Evolutionary conservation across 768 basidiomycete species (phyloP).

Genomic region (Pholiota conissans): DNA sequence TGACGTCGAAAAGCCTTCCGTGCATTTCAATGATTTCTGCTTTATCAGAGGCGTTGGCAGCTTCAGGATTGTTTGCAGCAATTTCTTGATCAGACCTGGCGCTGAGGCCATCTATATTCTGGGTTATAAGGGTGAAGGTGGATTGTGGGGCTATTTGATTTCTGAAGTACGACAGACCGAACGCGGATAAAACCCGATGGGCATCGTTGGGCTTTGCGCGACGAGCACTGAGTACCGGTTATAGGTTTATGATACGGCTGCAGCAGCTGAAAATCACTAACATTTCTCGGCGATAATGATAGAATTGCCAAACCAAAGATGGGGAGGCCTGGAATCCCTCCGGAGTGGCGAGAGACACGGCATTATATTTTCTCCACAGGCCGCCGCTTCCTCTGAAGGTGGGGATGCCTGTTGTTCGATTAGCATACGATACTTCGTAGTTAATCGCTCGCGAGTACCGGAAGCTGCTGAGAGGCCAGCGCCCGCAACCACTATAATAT

Average conservation of each 20-base stretch:
- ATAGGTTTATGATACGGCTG: conserved; percentile 1
- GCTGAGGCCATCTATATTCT: conserved; percentile 63
- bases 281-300: conserved; percentile 60
- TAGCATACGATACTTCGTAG: conserved; percentile 4
- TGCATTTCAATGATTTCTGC: conserved; percentile 59
- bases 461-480: conserved; percentile 69
- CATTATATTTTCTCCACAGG: conserved; percentile 50
- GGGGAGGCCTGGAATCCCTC: conserved; percentile 50
- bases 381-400: conserved; percentile 56
- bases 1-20: conserved; percentile 53
- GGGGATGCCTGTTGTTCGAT: conserved; percentile 32
- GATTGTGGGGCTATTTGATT: conserved; percentile 39
- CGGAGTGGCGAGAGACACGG: conserved; percentile 52
- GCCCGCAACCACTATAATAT: conserved; percentile 43
- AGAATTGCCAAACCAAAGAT: conserved; percentile 62
- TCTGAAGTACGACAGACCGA: conserved; percentile 40
- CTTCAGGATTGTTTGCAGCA: conserved; percentile 16
- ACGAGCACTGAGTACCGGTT: conserved; percentile 38
- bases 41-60: conserved; percentile 4
- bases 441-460: conserved; percentile 32
- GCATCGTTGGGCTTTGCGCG: conserved; percentile 54
- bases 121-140: conserved; percentile 54
- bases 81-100: conserved; percentile 34
- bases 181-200: conserved; percentile 48
- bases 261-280: conserved; percentile 22